Conservation (phyloP, 2,329 filamentous ascomycete species). For the Bipolaris oryzae region DNA sequence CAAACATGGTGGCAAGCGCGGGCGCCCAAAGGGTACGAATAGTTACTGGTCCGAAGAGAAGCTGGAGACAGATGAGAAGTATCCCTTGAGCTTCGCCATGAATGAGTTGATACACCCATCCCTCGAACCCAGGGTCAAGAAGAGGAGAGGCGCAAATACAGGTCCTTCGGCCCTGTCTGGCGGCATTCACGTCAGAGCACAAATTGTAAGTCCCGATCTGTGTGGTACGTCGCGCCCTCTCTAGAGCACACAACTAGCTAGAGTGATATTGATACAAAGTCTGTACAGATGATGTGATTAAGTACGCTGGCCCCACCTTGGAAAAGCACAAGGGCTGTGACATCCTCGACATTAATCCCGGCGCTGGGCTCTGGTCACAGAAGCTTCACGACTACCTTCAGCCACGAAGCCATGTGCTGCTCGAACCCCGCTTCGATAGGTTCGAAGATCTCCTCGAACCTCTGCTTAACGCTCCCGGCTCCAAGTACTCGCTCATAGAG, state of each 20-base stretch:
- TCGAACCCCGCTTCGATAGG: constrained; percentile 70
- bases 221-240: constrained; percentile 50
- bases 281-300: constrained; percentile 67
- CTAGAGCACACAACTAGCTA: constrained; percentile 3
- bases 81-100: constrained; percentile 21
- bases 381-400: constrained; percentile 76
- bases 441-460: constrained; percentile 66
- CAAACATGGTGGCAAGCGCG: background rate
- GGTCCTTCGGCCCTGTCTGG: background rate
- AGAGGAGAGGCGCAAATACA: constrained; percentile 2
- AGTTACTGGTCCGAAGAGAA: constrained; percentile 22
- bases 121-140: constrained; percentile 6
- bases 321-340: constrained; percentile 77
- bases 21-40: constrained; percentile 1
- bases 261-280: constrained; percentile 14
- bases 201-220: constrained; percentile 53
- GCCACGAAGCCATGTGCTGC: constrained; percentile 80
- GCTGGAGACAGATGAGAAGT: constrained; percentile 21
- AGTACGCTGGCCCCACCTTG: constrained; percentile 72
- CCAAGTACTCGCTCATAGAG: constrained; percentile 56
- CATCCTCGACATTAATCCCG: constrained; percentile 85
- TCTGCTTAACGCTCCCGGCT: constrained; percentile 48
- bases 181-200: constrained; percentile 27
- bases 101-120: constrained; percentile 16
- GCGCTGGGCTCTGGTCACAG: constrained; percentile 76